Base-by-base conservation (phyloP, 2,329 filamentous ascomycete genomes). In the Chaetomium sp. region DNA sequence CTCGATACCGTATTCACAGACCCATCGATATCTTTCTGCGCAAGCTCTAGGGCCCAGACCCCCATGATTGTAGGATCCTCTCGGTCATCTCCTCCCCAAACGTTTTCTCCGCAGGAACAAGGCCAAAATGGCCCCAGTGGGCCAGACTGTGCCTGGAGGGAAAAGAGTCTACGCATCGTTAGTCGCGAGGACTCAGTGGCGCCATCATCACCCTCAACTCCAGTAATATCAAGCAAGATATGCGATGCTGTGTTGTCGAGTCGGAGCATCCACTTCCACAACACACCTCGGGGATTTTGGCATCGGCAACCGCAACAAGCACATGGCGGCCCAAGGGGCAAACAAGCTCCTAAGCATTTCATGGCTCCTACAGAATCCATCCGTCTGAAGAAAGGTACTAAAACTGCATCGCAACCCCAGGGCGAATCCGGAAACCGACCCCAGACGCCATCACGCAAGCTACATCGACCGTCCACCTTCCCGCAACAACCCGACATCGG, bases 1-100 rank as follows among this genome's bases (percentile, higher is more conserved):
- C 78, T 96, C 54, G 91, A 96, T 54, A 81, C 79, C 5, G 80
- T 90, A 12, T 95, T 88, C 67, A 80, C 82, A 51, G 91, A 95
- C 56, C 70, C 73, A 4, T 66, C 73, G 61, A 78, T 74, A 60
- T 76, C 80, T 56, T 80, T 79, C 54, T 81, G 81, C 58, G 76
- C 79, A 54, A 78, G 76, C 58, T 88, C 86, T 9, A 79, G 86
- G 67, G 85, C 86, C 2, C 78, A 80, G 53, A 89, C 86, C 10
- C 87, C 87, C 36, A 81, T 88, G 79, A 77, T 80, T 73, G 82
- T 86, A 83, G 73, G 81, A 63, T 70, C n/a, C 46, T 44, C 54
- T 42, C 54, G 43, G 19, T 27, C 19, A 32, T 54, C 41, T 43
- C 40, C 45, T 36, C 41, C 51, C 52, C 57, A 71, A 70, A 53